Evolutionary conservation across 257 asterid genomes (phyloP).

Genomic region (Nicotiana attenuata): DNA sequence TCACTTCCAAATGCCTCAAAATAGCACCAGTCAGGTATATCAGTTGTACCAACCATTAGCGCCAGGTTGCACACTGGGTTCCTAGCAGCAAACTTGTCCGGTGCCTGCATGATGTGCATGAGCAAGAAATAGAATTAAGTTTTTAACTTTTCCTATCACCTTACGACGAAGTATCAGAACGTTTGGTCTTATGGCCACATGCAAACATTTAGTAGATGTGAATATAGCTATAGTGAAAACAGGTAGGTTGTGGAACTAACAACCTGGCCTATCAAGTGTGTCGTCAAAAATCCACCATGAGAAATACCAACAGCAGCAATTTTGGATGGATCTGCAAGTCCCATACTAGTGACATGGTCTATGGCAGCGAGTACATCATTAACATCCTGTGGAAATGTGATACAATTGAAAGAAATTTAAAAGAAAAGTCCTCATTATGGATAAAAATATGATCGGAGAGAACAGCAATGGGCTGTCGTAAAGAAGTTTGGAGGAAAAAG

Average conservation of each 20-base stretch:
- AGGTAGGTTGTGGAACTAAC: background rate
- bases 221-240: background rate
- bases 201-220: background rate
- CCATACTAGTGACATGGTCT: constrained; percentile 50
- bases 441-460: background rate
- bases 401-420: background rate
- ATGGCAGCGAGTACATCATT: constrained; percentile 72
- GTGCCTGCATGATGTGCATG: constrained; percentile 46
- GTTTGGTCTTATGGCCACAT: background rate
- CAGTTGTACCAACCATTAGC: constrained; percentile 86
- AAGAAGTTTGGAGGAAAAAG: background rate
- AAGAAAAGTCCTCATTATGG: background rate
- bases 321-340: constrained; percentile 79
- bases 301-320: constrained; percentile 85
- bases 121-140: background rate
- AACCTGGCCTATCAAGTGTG: constrained; percentile 97
- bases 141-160: background rate
- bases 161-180: background rate
- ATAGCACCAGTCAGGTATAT: constrained; percentile 92
- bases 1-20: constrained; percentile 60
- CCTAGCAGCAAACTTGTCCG: constrained; percentile 72
- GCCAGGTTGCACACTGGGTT: constrained; percentile 89
- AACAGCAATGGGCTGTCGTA: background rate
- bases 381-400: constrained; percentile 56
- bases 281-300: constrained; percentile 94